These are phyloP conservation scores for Sutorius australiensis DNA, from an alignment of 768 basidiomycete species.

Conservation along the genomic window DNA sequence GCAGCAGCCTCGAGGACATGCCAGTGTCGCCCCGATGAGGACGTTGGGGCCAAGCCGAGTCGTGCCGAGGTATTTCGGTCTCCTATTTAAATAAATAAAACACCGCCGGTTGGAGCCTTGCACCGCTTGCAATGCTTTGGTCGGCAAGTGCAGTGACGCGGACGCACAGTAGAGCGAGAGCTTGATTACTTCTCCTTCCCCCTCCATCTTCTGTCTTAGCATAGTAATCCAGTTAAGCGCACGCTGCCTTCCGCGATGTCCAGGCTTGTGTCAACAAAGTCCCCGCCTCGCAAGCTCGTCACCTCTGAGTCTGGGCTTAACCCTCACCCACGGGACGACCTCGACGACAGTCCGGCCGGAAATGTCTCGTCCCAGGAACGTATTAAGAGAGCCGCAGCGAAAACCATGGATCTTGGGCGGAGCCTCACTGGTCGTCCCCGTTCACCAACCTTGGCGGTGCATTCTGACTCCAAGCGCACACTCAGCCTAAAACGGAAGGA, in stretches of 20 bases:
- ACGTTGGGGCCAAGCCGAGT: conserved; percentile 7
- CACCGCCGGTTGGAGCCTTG: neutral
- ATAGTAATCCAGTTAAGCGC: conserved; percentile 3
- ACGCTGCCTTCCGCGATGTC: conserved; percentile 19
- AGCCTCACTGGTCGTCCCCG: conserved; percentile 46
- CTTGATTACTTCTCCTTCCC: conserved; percentile 2
- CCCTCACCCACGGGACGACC: conserved; percentile 30
- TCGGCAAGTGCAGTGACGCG: neutral
- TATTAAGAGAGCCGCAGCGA: conserved; percentile 52
- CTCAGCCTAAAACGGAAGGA: conserved; percentile 54
- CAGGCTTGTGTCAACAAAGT: conserved; percentile 23
- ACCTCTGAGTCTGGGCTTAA: conserved; percentile 32
- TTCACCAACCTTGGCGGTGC: conserved; percentile 27
- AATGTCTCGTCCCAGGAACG: conserved; percentile 38
- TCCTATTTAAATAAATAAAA: conserved; percentile 16
- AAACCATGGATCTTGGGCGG: conserved; percentile 61
- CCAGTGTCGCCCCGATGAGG: neutral
- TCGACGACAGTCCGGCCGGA: conserved; percentile 27
- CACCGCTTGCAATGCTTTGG: neutral
- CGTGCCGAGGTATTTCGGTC: conserved; percentile 8
- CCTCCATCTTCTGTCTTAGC: conserved; percentile 5
- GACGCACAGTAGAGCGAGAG: conserved; percentile 8
- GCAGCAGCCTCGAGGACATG: conserved; percentile 22
- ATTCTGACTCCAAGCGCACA: conserved; percentile 44
- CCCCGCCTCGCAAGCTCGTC: conserved; percentile 17